Base-by-base conservation (phyloP, 495 filamentous ascomycete genomes). In the Tuber magnatum region DNA sequence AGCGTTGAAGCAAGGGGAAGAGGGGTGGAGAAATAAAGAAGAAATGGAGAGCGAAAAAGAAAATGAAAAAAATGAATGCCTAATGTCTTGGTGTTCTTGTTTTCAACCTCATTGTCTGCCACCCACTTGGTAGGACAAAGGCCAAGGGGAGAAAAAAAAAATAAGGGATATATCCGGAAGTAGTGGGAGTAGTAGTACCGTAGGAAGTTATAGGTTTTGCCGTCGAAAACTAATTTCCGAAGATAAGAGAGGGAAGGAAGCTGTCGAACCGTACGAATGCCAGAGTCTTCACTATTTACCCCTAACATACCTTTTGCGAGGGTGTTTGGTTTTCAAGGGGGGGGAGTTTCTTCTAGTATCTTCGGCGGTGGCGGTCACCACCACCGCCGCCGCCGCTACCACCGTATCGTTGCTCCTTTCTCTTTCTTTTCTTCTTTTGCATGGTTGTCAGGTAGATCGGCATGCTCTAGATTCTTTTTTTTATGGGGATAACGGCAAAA, bases 301-400 rank as follows among this genome's bases (percentile, higher is more conserved):
- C 56, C 56, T 35, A 65, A 65, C 56, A 35, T 65, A 65, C 56
- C 56, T 65, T 65, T 65, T 65, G 28, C 56, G 56, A 65, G 28
- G 28, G 56, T 65, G 56, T 32, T 65, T 65, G 56, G 28, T 65
- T 65, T 65, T 65, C 56, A 65, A 65, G 28, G 56, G 46, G 43
- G 56, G n/a, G 51, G n/a, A 28, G 28, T 14, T 14, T 65, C 51
- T 74, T 77, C 76, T 81, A 81, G 79, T 81, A 81, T 80, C 80
- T 81, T 81, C 80, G 79, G 71, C 80, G 75, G 48, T 82, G 80
- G 51, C 80, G 81, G 56, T 81, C 80, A 48, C 80, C 80, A 40
- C 39, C 39, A 7, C 39, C 56, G 12, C 56, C 56, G 28, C 56
- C 32, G 56, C 56, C 14, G 28, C 56, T 65, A 51, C 80, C 78